A percentile compares a stretch with the other conserved stretches of the same genome.
These are phyloP conservation scores for Exophiala phaeomuriformis DNA, from an alignment of 2,329 filamentous ascomycete species.

Conservation along the genomic window DNA sequence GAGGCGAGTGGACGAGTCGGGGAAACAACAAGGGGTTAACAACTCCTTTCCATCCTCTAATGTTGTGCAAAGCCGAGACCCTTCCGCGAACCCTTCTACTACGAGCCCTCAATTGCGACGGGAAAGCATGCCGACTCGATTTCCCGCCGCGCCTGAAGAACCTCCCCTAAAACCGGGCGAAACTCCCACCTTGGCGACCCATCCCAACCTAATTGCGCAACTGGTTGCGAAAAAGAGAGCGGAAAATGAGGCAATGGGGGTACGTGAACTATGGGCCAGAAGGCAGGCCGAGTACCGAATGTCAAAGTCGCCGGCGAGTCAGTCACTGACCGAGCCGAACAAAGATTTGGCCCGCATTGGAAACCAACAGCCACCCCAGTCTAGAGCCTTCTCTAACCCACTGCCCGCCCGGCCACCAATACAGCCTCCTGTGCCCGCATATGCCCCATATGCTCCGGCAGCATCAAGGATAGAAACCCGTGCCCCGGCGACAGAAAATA, in stretches of 20 bases:
- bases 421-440: not conserved
- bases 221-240: conserved; percentile 19
- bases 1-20: not conserved
- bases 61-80: not conserved
- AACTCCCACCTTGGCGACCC: conserved; percentile 7
- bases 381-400: conserved; percentile 9
- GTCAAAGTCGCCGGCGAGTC: conserved; percentile 10
- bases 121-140: not conserved
- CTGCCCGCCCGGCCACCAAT: conserved; percentile 1
- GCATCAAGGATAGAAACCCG: not conserved
- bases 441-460: not conserved
- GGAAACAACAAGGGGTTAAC: not conserved
- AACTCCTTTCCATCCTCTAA: not conserved
- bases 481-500: conserved; percentile 1
- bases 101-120: not conserved
- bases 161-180: conserved; percentile 17
- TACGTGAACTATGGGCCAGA: conserved; percentile 15
- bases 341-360: not conserved
- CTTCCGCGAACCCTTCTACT: not conserved
- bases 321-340: conserved; percentile 6
- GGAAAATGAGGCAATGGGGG: conserved; percentile 18
- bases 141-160: not conserved
- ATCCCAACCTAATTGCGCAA: conserved; percentile 19
- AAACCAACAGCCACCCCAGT: not conserved
- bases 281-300: conserved; percentile 16